Evolutionary conservation across 257 asterid species (phyloP), one percentile per base, ranked within the genome.

Genomic region (Salvia rosmarinus): DNA sequence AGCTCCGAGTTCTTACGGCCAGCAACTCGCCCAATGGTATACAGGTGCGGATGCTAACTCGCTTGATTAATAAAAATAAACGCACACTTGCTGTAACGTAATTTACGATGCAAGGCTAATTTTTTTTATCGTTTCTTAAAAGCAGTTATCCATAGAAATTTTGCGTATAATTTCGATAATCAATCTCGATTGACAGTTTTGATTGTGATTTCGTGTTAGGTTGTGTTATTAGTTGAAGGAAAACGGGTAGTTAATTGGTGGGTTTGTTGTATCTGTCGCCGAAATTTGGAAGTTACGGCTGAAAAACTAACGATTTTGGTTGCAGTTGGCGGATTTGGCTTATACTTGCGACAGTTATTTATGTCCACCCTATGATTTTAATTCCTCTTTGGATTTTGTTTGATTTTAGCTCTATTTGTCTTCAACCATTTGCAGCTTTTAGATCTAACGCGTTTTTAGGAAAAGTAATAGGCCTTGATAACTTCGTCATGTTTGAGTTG

Each of bases 1-100:
- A 80, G 54, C 77, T 63, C 25, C 87, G 97, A 25, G 99, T 95
- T 63, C 93, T 95, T 52, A 84, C 96, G 4, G 79, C 96, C 51
- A 72, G 49, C 8, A 77, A 85, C 81, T 94, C 99, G 58, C 99
- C 99, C 2, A 91, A 94, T 64, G 99, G 97, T 55, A 85, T 94
- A 32, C 99, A 94, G 99, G 99, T 93, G 42, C 43, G 8, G 46
- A 47, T 49, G 4, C 64, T 54, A 1, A 5, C n/a, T n/a, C 16
- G 30, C 59, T 21, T 20, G 4, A 8, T 46, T 19, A 9, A 46
- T 10, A 14, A 5, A 19, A 8, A n/a, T 70, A 0, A 28, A 30
- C 28, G 40, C 28, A 49, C 34, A 28, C 20, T 10, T 71, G 47
- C 9, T 43, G 30, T 10, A 17, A 0, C 46, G 9, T 44, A 3